phyloP scores from a whole-genome alignment of 2,329 filamentous ascomycete species.

The Alternaria solani region DNA sequence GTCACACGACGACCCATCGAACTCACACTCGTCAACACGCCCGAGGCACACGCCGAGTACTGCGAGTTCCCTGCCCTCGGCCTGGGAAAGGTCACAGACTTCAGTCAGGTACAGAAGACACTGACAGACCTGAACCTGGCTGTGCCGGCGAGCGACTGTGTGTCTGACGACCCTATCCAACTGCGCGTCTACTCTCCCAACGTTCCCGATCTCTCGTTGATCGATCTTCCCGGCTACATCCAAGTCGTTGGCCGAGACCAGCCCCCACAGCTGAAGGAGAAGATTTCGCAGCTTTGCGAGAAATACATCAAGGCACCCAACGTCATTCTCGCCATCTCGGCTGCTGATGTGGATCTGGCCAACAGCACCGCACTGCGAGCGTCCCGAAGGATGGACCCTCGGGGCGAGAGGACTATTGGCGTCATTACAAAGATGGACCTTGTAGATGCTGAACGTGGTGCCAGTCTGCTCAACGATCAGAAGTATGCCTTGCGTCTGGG shows the following conservation, averaged over 20 bases:
- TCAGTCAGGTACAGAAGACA: slow-evolving; percentile 89
- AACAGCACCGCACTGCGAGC: slow-evolving; percentile 93
- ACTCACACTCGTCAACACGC: slow-evolving; percentile 93
- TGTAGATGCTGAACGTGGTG: slow-evolving; percentile 82
- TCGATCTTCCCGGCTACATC: slow-evolving; percentile 96
- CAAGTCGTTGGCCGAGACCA: slow-evolving; percentile 93
- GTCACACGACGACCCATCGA: slow-evolving; percentile 96
- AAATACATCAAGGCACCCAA: slow-evolving; percentile 98
- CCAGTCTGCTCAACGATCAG: slow-evolving; percentile 80
- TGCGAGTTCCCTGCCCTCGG: slow-evolving; percentile 95
- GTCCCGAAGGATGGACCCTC: slow-evolving; percentile 88
- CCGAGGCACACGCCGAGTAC: slow-evolving; percentile 84
- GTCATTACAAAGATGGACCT: slow-evolving; percentile 99
- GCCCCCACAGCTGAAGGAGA: slow-evolving; percentile 89
- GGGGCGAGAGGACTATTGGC: slow-evolving; percentile 94
- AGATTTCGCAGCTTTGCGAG: slow-evolving; percentile 94
- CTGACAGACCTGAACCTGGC: slow-evolving; percentile 94
- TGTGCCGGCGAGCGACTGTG: slow-evolving; percentile 88
- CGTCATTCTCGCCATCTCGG: slow-evolving; percentile 95
- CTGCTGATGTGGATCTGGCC: slow-evolving; percentile 94
- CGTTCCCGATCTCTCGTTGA: slow-evolving; percentile 92
- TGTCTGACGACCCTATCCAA: slow-evolving; percentile 96
- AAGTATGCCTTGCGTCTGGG: slow-evolving; percentile 96
- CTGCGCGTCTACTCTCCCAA: slow-evolving; percentile 94
- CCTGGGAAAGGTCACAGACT: slow-evolving; percentile 88